A percentile compares a stretch with the other conserved stretches of the same genome.
Evolutionary conservation across 108 stramenopile species (phyloP).

Genomic region (Cyclotella kingstonii): DNA sequence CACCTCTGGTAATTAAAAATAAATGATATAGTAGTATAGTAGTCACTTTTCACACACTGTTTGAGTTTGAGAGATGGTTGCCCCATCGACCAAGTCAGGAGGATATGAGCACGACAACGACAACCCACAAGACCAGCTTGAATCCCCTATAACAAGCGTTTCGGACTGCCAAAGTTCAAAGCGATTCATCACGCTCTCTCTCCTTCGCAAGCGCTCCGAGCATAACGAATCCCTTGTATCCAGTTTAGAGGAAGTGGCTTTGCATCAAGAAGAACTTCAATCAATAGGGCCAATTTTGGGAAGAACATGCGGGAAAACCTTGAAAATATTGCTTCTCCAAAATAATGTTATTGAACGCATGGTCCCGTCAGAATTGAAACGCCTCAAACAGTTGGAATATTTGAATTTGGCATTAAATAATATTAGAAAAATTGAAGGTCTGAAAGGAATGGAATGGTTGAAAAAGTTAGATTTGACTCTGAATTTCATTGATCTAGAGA

Average conservation of each 20-base stretch:
- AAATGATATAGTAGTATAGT: too few relatives aligned
- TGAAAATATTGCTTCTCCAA: constrained; percentile 87
- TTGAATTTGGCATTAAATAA: constrained; percentile 90
- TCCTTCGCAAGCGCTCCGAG: constrained; percentile 63
- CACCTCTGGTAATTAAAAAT: too few relatives aligned
- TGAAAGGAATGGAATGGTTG: constrained; percentile 68
- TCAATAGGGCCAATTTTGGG: constrained; percentile 72
- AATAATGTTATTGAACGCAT: constrained; percentile 84
- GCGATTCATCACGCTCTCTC: constrained; percentile 61
- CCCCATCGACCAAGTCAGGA: too few relatives aligned
- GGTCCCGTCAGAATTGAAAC: constrained; percentile 58
- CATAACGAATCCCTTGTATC: constrained; percentile 80
- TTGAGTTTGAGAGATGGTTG: too few relatives aligned
- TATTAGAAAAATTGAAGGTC: constrained; percentile 61
- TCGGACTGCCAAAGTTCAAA: too few relatives aligned
- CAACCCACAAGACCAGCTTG: too few relatives aligned
- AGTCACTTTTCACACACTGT: too few relatives aligned
- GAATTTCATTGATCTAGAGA: constrained; percentile 83
- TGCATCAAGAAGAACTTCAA: constrained; percentile 90
- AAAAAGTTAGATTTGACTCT: constrained; percentile 86
- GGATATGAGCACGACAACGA: not conserved
- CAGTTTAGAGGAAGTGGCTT: constrained; percentile 84
- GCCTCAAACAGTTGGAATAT: constrained; percentile 81
- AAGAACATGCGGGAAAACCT: constrained; percentile 64
- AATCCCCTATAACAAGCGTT: too few relatives aligned